phyloP scores from a whole-genome alignment of 2,329 filamentous ascomycete species.

The Diaporthe ampelina region DNA sequence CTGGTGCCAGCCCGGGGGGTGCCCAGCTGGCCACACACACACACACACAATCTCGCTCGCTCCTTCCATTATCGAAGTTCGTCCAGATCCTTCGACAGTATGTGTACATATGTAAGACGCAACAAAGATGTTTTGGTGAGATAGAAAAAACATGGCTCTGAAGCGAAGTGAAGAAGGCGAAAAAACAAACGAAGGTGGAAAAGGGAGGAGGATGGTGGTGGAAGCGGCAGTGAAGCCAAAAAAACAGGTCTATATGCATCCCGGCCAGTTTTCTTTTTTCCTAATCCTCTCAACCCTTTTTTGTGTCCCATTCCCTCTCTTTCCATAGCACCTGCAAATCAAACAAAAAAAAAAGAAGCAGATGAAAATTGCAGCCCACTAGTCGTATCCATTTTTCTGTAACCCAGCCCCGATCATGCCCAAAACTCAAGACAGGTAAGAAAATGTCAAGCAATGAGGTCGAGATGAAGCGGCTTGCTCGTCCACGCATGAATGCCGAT shows the following conservation, averaged over 20 bases:
- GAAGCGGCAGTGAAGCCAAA: constrained; percentile 41
- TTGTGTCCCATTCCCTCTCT: constrained; percentile 39
- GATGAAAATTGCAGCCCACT: constrained; percentile 28
- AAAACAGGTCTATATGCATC: constrained; percentile 48
- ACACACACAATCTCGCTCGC: constrained; percentile 34
- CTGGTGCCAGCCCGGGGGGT: constrained; percentile 49
- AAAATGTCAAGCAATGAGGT: constrained; percentile 23
- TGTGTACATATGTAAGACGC: constrained; percentile 46
- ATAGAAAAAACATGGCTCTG: constrained; percentile 31
- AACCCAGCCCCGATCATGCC: constrained; percentile 41
- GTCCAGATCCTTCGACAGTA: constrained; percentile 41
- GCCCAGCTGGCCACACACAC: constrained; percentile 44
- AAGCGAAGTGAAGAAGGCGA: constrained; percentile 39
- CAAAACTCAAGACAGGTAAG: constrained; percentile 32
- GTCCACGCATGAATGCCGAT: constrained; percentile 28
- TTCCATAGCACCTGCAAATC: constrained; percentile 38
- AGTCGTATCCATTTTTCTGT: constrained; percentile 40
- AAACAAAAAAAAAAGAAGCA: constrained; percentile 32
- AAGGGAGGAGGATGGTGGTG: constrained; percentile 33
- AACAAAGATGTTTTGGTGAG: constrained; percentile 23
- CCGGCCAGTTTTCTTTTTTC: constrained; percentile 45
- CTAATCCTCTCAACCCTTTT: constrained; percentile 40
- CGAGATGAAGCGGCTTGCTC: constrained; percentile 24
- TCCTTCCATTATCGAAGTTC: constrained; percentile 35
- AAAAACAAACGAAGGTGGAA: constrained; percentile 29